Evolutionary conservation across 495 filamentous ascomycete species (phyloP), one percentile per base, ranked within the genome.

Genomic region (Durotheca rogersii): DNA sequence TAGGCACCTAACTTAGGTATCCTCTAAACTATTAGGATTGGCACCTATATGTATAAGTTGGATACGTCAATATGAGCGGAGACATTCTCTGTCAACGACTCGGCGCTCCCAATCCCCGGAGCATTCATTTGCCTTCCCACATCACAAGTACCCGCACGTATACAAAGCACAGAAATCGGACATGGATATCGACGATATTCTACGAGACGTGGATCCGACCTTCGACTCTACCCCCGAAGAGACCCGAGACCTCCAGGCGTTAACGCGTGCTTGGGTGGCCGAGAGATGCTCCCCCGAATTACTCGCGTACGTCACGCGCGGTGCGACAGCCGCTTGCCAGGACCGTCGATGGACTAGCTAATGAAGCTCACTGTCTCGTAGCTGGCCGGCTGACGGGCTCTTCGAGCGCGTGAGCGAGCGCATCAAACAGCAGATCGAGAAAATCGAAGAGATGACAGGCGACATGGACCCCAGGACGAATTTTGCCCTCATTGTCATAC

Each of bases 171-270:
- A 18, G 5, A 4, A 32, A 18, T 25, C 23, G 23, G 23, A 35
- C 19, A 93, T 92, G 86, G 90, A 95, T 59, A 95, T 95, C 61
- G 82, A 88, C 68, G 88, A 93, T 70, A 92, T 95, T 58, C 82
- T 95, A 52, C 84, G 81, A 67, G 84, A 88, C 57, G 85, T 92
- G 52, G 86, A 89, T 65, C 79, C 75, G 57, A 70, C 75, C 49
- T 68, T 76, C 44, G 69, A 78, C 60, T 66, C 74, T 48, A 57
- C 78, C 12, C 77, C 79, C 9, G 74, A 71, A 12, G 83, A 84
- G 50, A 85, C 81, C 15, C 80, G 81, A 49, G 90, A 97, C 68
- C 80, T 97, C 47, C 90, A 95, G 65, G 81, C 87, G 16, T 74
- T 98, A 38, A 95, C 94, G 50, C 86, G 90, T 53, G 84, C 86